phyloP scores from a whole-genome alignment of 202 grass and related monocot genomes.

The Brachypodium distachyon region DNA sequence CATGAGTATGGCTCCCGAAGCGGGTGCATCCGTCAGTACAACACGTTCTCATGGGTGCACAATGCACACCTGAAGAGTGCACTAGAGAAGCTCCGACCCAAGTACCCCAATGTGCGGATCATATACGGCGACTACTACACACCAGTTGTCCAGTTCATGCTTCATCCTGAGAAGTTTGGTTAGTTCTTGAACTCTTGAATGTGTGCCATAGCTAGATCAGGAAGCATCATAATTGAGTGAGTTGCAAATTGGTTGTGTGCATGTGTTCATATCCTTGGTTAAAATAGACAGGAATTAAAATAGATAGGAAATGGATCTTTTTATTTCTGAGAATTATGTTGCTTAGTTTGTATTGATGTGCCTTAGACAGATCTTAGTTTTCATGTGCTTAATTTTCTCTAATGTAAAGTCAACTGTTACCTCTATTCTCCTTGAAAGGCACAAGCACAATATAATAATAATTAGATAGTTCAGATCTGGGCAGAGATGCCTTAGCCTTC shows the following conservation, averaged over 20 bases:
- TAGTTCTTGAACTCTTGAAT: conserved; percentile 20
- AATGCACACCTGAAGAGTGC: conserved; percentile 57
- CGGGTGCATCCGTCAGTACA: conserved; percentile 58
- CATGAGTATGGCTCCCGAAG: conserved; percentile 61
- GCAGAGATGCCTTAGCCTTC: conserved; percentile 12
- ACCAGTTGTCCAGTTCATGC: conserved; percentile 72
- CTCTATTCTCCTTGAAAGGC: conserved; percentile 10
- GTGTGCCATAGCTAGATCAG: not conserved
- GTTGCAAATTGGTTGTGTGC: not conserved
- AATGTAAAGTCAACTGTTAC: not conserved
- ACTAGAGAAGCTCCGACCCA: conserved; percentile 60
- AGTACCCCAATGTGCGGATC: conserved; percentile 64
- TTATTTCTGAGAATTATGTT: not conserved
- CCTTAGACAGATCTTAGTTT: not conserved
- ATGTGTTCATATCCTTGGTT: conserved; percentile 7
- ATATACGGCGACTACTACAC: conserved; percentile 80
- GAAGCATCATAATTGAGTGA: not conserved
- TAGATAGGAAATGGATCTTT: not conserved
- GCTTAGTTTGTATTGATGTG: not conserved
- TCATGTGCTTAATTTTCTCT: not conserved
- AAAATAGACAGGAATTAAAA: not conserved
- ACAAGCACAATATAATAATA: conserved; percentile 19
- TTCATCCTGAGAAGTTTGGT: conserved; percentile 85
- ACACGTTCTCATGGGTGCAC: conserved; percentile 79
- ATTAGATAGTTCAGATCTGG: conserved; percentile 28